phyloP scores from a whole-genome alignment of 2,329 filamentous ascomycete species.

The Chaetomiaceae sp. region DNA sequence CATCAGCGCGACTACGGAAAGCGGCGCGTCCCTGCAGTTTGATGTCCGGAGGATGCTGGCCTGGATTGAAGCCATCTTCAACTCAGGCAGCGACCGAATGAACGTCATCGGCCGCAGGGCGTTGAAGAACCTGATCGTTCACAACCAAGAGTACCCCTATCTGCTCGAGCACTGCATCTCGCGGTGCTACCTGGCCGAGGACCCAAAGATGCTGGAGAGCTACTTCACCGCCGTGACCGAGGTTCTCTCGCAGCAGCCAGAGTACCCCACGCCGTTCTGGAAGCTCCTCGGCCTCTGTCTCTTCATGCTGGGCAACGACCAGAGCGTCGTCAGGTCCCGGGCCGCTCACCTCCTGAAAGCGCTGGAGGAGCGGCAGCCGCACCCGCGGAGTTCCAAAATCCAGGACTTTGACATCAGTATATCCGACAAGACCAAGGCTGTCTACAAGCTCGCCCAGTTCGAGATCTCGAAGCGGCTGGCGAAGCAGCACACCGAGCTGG shows the following conservation, averaged over 20 bases:
- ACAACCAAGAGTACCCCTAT: constrained; percentile 82
- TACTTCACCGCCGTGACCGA: constrained; percentile 92
- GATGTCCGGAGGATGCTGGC: constrained; percentile 87
- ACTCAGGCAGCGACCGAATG: constrained; percentile 82
- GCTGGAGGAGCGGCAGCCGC: constrained; percentile 75
- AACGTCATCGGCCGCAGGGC: constrained; percentile 85
- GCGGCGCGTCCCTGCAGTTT: constrained; percentile 80
- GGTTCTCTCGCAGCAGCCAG: constrained; percentile 74
- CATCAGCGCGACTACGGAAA: constrained; percentile 81
- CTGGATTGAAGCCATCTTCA: constrained; percentile 95
- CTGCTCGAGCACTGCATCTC: constrained; percentile 85
- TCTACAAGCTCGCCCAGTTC: constrained; percentile 96
- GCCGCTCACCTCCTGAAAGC: constrained; percentile 74
- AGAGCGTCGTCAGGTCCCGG: constrained; percentile 81
- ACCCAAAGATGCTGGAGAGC: constrained; percentile 79
- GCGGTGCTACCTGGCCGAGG: constrained; percentile 79
- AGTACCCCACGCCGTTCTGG: constrained; percentile 84
- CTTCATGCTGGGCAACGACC: constrained; percentile 88
- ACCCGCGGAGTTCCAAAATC: constrained; percentile 70
- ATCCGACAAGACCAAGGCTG: constrained; percentile 94
- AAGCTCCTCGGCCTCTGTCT: constrained; percentile 81
- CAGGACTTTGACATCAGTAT: constrained; percentile 98
- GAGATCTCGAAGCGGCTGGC: constrained; percentile 89
- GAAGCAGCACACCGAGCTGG: constrained; percentile 79
- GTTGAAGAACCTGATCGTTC: constrained; percentile 79